Percentiles rank a stretch among this genome's conserved stretches.
Conservation (phyloP, 805 yeast genomes). For the Lipomyces starkeyi region DNA sequence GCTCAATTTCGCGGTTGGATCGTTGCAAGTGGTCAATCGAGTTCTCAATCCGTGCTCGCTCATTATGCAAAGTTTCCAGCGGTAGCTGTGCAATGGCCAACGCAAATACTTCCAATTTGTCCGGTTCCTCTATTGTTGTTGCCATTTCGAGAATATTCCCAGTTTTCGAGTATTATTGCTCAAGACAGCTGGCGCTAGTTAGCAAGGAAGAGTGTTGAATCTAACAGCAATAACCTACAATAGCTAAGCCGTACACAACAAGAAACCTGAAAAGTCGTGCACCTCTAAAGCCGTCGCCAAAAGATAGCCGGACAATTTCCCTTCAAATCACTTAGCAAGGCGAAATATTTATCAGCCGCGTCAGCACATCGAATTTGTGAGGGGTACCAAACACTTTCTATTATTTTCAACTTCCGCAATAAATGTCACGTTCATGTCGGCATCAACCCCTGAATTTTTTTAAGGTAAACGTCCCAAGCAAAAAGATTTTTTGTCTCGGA, state of each 20-base stretch:
- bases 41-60: conserved; percentile 41
- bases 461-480: too few relatives aligned
- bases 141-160: background rate
- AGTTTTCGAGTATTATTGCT: background rate
- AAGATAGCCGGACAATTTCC: background rate
- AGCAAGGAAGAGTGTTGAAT: background rate
- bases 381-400: too few relatives aligned
- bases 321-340: too few relatives aligned
- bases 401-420: too few relatives aligned
- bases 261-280: background rate
- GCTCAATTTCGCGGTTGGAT: conserved; percentile 42
- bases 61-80: conserved; percentile 32
- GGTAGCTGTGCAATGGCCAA: conserved; percentile 32
- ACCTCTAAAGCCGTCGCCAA: background rate
- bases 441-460: too few relatives aligned
- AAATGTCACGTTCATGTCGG: too few relatives aligned
- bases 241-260: background rate
- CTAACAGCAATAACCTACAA: background rate
- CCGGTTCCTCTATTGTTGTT: background rate
- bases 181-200: background rate
- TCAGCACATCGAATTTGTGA: too few relatives aligned
- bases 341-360: too few relatives aligned
- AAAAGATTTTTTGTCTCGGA: too few relatives aligned
- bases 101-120: conserved; percentile 20
- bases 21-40: conserved; percentile 42